Evolutionary conservation across 2,329 filamentous ascomycete species (phyloP), one percentile per base, ranked within the genome.

Genomic region (Fusarium sp.): DNA sequence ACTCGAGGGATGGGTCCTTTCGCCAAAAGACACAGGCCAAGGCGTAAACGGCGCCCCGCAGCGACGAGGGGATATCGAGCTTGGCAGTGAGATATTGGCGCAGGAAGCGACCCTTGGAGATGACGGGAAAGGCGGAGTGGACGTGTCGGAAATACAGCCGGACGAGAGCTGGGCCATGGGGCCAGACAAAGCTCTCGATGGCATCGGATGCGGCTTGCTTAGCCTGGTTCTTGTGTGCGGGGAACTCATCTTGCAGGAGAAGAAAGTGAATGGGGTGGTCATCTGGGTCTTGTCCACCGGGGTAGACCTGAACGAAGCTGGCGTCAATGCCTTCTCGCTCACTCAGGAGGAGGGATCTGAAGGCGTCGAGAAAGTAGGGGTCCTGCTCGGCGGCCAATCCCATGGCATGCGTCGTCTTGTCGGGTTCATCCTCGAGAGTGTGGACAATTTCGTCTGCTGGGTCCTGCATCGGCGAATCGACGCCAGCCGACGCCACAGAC

Each of bases 331-430:
- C 83, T 20, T 82, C 81, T n/a, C 83, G 83, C 57, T 83, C 81
- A 50, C 85, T 86, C 52, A 86, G 77, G 31, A 87, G 83, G 20
- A 85, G 81, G 38, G 85, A 87, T 20, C 85, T 80, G 63, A 87
- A 87, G 13, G 85, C 85, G 40, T 84, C 83, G 6, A 87, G 79
- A 10, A 87, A 80, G 70, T 85, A 82, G 2, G 84, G 82, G 63
- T 87, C 86, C 70, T 87, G 86, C 75, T 87, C 85, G 11, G 81
- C 83, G 2, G 84, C 80, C 16, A 83, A 79, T 0, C 85, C 86
- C 78, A 87, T 83, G 14, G 80, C 84, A 73, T 87, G 85, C 14
- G 85, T 83, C 2, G 85, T 86, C 20, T 80, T 75, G 62, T 82
- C 81, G 20, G 79, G 75, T 16, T 82, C 82, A 67, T 87, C 85